Evolutionary conservation across 495 filamentous ascomycete species (phyloP).

Genomic region (Xylaria cubensis): DNA sequence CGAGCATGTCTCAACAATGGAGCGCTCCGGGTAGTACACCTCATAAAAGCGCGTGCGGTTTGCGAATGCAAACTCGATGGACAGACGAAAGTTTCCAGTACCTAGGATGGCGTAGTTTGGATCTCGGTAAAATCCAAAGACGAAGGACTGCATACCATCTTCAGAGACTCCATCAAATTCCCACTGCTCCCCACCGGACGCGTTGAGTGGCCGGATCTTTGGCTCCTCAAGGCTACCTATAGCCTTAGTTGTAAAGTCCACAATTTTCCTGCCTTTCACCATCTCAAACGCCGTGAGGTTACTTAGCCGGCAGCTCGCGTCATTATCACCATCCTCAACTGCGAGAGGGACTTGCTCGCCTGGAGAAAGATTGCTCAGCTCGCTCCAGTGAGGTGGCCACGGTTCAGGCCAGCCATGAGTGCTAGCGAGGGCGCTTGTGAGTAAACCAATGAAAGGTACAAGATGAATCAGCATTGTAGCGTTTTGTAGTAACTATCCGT

Average conservation of each 20-base stretch:
- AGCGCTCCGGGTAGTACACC: slow-evolving; percentile 17
- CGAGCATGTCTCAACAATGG: neutral
- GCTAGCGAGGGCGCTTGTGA: slow-evolving; percentile 4
- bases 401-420: slow-evolving; percentile 6
- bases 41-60: slow-evolving; percentile 27
- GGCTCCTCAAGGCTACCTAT: neutral
- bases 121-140: slow-evolving; percentile 34
- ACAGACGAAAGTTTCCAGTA: slow-evolving; percentile 32
- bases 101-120: slow-evolving; percentile 31
- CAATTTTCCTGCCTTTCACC: neutral
- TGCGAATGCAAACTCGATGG: slow-evolving; percentile 29
- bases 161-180: slow-evolving; percentile 1
- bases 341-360: neutral
- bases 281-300: neutral
- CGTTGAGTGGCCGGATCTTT: neutral
- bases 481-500: neutral
- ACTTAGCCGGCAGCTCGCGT: neutral
- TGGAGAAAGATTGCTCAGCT: neutral
- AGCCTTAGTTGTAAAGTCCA: neutral
- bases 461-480: neutral
- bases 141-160: slow-evolving; percentile 23
- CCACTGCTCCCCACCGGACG: neutral
- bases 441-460: neutral
- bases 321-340: neutral
- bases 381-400: slow-evolving; percentile 9